Conservation (phyloP, 129 eudicot species). For the Gnaphalium uliginosum region DNA sequence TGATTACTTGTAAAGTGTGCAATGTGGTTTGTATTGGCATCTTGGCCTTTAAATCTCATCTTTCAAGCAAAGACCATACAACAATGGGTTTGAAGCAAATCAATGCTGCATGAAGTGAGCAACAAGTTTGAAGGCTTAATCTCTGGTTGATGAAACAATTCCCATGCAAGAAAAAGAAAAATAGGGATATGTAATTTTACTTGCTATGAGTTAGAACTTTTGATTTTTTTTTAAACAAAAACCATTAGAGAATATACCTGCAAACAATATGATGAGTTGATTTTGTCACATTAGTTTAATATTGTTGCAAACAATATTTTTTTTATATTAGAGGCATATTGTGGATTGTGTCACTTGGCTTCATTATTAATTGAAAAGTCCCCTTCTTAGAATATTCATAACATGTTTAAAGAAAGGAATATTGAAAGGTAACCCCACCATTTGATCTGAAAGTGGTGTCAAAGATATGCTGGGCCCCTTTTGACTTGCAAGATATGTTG, state of each 20-base stretch:
- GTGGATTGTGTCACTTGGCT: not conserved
- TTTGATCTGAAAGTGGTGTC: not conserved
- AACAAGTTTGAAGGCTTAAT: not conserved
- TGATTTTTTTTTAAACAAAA: too few species aligned
- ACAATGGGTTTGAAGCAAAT: conserved; percentile 31
- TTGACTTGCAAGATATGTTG: not conserved
- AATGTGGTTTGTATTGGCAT: conserved; percentile 39
- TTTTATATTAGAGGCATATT: not conserved
- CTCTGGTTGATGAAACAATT: conserved; percentile 4
- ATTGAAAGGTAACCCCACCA: not conserved
- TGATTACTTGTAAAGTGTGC: conserved; percentile 31
- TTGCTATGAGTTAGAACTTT: too few species aligned
- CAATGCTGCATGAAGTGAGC: conserved; percentile 8
- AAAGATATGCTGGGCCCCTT: not conserved
- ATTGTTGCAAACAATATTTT: not conserved
- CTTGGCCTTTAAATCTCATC: conserved; percentile 29
- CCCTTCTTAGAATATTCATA: too few species aligned
- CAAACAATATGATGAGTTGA: not conserved
- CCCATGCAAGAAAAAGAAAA: not conserved
- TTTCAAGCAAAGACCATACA: conserved; percentile 34
- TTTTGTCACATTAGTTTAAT: too few species aligned
- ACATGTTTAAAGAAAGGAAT: not conserved
- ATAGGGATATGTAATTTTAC: not conserved
- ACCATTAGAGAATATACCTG: not conserved
- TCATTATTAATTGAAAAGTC: too few species aligned